These are phyloP conservation scores for Arxiozyma telluris DNA, from an alignment of 1,139 yeast species.

Conservation along the genomic window DNA sequence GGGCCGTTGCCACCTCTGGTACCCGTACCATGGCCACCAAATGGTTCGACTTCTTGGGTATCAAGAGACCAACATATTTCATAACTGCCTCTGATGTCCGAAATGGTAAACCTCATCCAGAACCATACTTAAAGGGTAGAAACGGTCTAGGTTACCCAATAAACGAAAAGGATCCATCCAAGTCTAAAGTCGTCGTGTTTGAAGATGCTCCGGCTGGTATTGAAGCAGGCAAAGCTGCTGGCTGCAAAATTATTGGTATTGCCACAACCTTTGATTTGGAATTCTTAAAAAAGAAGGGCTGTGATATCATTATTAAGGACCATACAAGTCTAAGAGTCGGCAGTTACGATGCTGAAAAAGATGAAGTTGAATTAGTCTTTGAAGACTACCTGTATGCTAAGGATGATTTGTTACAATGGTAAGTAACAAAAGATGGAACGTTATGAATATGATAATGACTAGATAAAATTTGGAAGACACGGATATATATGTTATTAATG, in stretches of 20 bases:
- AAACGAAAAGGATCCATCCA: slow-evolving; percentile 30
- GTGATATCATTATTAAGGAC: slow-evolving; percentile 71
- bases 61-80: slow-evolving; percentile 59
- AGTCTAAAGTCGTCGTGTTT: slow-evolving; percentile 49
- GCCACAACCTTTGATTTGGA: slow-evolving; percentile 71
- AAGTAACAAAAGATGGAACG: slow-evolving; percentile 1
- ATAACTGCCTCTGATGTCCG: slow-evolving; percentile 73
- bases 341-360: slow-evolving; percentile 30
- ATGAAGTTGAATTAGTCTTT: slow-evolving; percentile 31
- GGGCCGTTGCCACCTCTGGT: slow-evolving; percentile 86
- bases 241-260: slow-evolving; percentile 74
- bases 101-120: slow-evolving; percentile 77
- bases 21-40: slow-evolving; percentile 66
- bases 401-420: slow-evolving; percentile 30
- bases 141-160: slow-evolving; percentile 46
- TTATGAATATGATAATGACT: too few species aligned
- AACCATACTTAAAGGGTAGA: slow-evolving; percentile 66
- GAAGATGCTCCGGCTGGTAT: slow-evolving; percentile 90
- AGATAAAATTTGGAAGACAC: not conserved
- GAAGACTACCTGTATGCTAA: slow-evolving; percentile 32
- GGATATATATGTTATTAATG: too few species aligned
- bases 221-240: slow-evolving; percentile 75
- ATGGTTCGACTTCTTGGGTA: slow-evolving; percentile 63
- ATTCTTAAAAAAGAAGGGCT: slow-evolving; percentile 63
- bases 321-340: slow-evolving; percentile 42